Base-by-base conservation (phyloP, 2,329 filamentous ascomycete species). In the Rutstroemia sp. region DNA sequence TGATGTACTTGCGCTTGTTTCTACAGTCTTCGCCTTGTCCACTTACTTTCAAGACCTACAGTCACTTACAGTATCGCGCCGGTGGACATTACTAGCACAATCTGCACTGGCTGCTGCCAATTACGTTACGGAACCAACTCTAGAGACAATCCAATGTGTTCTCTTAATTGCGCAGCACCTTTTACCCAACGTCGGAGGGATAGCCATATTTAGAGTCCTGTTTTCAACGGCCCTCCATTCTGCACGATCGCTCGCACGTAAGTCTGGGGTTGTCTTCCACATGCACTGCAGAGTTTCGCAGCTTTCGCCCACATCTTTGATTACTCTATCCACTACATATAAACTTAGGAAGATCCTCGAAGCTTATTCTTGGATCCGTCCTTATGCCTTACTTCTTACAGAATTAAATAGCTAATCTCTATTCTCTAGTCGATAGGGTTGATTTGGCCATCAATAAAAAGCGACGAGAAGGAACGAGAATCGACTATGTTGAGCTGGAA, bases 131-230 rank as follows among this genome's bases (percentile, higher is more conserved):
- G 37, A 50, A 12, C 63, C 61, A 1, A 71, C 69, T 1, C 56
- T 73, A 8, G 71, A 73, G 55, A 69, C 67, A 39, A 57, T 73
- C 3, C 71, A 73, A 59, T 68, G 68, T 0, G 65, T 69, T 12
- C 66, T 73, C 3, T 68, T 75, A 7, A 41, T 70, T 0, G 61
- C 65, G 8, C 72, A 71, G 51, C 62, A 72, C 45, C 60, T 69
- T n/a, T 48, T 64, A 19, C 71, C 72, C 17, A 57, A 70, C 12
- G 69, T 72, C 48, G 72, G 72, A 5, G 63, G 71, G 5, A 67
- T 71, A 2, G 57, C 67, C 5, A 68, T 66, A 44, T 68, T 68
- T 19, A 61, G 70, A 34, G 65, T 64, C 44, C 55, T 73, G 17
- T 64, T 70, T n/a, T 60, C 62, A 1, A 68, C 64, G 2, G 68